phyloP scores from a whole-genome alignment of 768 basidiomycete genomes.

The Leucocoprinus birnbaumii region DNA sequence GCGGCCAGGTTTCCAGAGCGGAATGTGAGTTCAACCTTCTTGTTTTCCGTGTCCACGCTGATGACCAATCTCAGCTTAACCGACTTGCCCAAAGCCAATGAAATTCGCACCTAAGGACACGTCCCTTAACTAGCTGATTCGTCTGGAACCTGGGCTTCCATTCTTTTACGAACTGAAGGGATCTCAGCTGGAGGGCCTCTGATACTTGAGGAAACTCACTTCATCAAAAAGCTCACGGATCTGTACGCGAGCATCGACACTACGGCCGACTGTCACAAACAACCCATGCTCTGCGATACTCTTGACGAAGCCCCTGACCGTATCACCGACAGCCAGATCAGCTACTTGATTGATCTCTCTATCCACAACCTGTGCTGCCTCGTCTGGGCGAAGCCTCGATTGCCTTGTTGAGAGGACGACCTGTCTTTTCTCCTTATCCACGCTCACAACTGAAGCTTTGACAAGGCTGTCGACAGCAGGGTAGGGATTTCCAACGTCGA shows the following conservation, averaged over 20 bases:
- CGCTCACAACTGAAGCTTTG: slow-evolving; percentile 65
- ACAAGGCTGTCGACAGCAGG: slow-evolving; percentile 65
- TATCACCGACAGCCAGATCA: slow-evolving; percentile 69
- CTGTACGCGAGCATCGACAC: slow-evolving; percentile 88
- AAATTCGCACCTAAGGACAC: slow-evolving; percentile 62
- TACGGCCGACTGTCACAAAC: slow-evolving; percentile 82
- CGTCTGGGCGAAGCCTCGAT: slow-evolving; percentile 63
- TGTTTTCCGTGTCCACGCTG: slow-evolving; percentile 69
- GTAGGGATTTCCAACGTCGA: slow-evolving; percentile 51
- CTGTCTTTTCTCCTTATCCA: slow-evolving; percentile 65
- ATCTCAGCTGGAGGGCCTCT: too few relatives aligned
- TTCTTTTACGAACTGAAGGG: slow-evolving; percentile 85
- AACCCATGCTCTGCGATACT: slow-evolving; percentile 83
- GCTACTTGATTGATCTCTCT: slow-evolving; percentile 60
- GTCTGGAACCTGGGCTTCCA: slow-evolving; percentile 83
- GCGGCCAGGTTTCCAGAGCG: slow-evolving; percentile 58
- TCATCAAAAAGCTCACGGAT: slow-evolving; percentile 94
- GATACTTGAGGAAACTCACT: slow-evolving; percentile 29
- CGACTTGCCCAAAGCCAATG: slow-evolving; percentile 12
- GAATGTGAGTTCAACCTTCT: slow-evolving; percentile 90
- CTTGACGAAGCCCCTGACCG: slow-evolving; percentile 88
- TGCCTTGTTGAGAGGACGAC: slow-evolving; percentile 79
- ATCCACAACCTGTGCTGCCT: slow-evolving; percentile 52
- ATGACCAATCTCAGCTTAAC: not conserved
- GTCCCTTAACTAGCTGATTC: slow-evolving; percentile 85